These are phyloP conservation scores for Cystobasidium slooffiae DNA, from an alignment of 1,284 basidiomycete genomes.

Conservation along the genomic window DNA sequence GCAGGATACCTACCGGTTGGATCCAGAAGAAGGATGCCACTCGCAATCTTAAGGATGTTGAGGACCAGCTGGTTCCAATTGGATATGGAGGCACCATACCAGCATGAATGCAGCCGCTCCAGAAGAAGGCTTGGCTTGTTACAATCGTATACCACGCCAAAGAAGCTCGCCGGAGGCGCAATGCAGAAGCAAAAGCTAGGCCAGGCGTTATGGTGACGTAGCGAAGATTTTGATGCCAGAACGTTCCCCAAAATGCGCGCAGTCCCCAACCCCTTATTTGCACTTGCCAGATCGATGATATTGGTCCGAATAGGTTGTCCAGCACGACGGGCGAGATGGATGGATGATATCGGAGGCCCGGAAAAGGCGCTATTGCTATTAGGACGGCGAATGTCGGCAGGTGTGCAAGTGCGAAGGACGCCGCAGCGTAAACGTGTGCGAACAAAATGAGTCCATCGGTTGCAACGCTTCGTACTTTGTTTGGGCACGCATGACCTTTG, in stretches of 20 bases:
- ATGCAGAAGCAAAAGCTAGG: slow-evolving; percentile 5
- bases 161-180: neutral
- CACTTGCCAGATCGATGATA: slow-evolving; percentile 30
- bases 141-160: slow-evolving; percentile 17
- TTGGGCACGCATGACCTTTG: neutral
- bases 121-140: slow-evolving; percentile 31
- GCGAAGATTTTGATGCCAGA: slow-evolving; percentile 42
- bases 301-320: slow-evolving; percentile 15
- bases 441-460: slow-evolving; percentile 4
- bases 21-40: slow-evolving; percentile 41
- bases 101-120: slow-evolving; percentile 36
- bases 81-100: slow-evolving; percentile 41
- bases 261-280: slow-evolving; percentile 12
- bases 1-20: slow-evolving; percentile 12
- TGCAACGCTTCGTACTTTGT: neutral
- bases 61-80: neutral
- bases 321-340: slow-evolving; percentile 27
- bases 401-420: slow-evolving; percentile 16
- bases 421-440: slow-evolving; percentile 22
- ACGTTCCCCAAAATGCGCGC: slow-evolving; percentile 37
- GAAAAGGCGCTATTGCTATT: neutral
- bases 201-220: slow-evolving; percentile 39
- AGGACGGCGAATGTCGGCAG: slow-evolving; percentile 21
- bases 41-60: neutral
- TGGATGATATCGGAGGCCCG: slow-evolving; percentile 16